Percentiles rank a stretch among this genome's conserved stretches.
phyloP scores from a whole-genome alignment of 345 rosid genomes.

The Pelargonium nanum region DNA sequence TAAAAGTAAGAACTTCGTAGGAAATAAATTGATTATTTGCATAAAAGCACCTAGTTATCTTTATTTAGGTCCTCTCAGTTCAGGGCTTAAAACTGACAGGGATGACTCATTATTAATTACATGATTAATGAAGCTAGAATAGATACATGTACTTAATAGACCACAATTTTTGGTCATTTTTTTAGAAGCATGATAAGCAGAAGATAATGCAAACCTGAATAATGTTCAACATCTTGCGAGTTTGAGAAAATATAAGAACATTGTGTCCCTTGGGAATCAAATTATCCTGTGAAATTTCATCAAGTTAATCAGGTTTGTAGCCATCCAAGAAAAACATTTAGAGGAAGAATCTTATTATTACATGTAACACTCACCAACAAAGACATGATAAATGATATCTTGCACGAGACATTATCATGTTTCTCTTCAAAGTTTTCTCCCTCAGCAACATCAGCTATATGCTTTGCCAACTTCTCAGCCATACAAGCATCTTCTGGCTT shows the following conservation, averaged over 20 bases:
- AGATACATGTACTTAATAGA: background rate
- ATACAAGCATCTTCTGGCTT: conserved; percentile 65
- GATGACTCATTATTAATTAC: background rate
- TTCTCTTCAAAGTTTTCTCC: conserved; percentile 64
- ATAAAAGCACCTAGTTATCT: too few species aligned
- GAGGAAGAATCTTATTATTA: background rate
- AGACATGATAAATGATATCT: conserved; percentile 66
- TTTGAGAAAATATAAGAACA: conserved; percentile 91
- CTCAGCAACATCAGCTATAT: conserved; percentile 74
- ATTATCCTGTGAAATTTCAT: conserved; percentile 36
- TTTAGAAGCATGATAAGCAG: conserved; percentile 5
- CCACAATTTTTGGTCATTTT: background rate
- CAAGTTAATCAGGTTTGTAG: background rate
- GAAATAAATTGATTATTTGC: too few species aligned
- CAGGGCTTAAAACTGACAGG: too few species aligned
- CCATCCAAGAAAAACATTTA: background rate
- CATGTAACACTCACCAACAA: conserved; percentile 52
- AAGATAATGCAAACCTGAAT: conserved; percentile 61
- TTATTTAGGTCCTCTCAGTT: background rate
- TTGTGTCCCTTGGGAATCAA: conserved; percentile 87
- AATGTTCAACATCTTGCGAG: conserved; percentile 91
- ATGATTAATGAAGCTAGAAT: too few species aligned
- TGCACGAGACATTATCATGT: conserved; percentile 81
- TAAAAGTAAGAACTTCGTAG: too few species aligned
- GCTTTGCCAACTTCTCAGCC: conserved; percentile 87